These are phyloP conservation scores for Pleurotus platypus DNA, from an alignment of 768 basidiomycete species.

Conservation along the genomic window DNA sequence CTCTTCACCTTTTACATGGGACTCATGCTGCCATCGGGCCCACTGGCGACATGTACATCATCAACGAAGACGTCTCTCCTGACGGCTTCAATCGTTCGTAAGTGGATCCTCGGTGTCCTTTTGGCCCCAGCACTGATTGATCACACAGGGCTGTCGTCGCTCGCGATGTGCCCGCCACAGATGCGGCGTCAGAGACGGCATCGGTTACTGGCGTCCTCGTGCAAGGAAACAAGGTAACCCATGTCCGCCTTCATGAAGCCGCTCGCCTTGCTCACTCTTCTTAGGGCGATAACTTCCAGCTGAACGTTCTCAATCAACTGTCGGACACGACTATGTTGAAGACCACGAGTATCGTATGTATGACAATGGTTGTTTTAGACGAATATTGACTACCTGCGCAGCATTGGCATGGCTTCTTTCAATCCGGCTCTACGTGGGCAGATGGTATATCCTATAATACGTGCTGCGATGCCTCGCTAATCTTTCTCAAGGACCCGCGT, in stretches of 20 bases:
- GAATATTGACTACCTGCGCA: not conserved
- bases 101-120: not conserved
- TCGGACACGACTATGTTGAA: slow-evolving; percentile 41
- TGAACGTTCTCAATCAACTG: slow-evolving; percentile 18
- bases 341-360: slow-evolving; percentile 51
- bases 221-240: no score
- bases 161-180: no score
- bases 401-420: slow-evolving; percentile 50
- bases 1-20: no score
- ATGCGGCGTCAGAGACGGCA: no score
- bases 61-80: not conserved
- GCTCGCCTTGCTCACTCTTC: no score
- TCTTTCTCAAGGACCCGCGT: not conserved
- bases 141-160: no score
- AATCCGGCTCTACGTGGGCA: slow-evolving; percentile 28
- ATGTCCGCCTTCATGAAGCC: no score
- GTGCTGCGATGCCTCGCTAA: not conserved
- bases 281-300: not conserved
- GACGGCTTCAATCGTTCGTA: slow-evolving; percentile 8
- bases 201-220: no score
- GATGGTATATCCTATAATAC: slow-evolving; percentile 23
- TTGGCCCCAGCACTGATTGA: no score
- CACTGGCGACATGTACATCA: not conserved
- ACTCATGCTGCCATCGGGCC: not conserved
- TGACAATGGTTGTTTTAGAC: not conserved